Percentiles rank a stretch among this genome's conserved stretches.
Evolutionary conservation across 2,329 filamentous ascomycete species (phyloP).

Genomic region (Ceratocystis variospora): DNA sequence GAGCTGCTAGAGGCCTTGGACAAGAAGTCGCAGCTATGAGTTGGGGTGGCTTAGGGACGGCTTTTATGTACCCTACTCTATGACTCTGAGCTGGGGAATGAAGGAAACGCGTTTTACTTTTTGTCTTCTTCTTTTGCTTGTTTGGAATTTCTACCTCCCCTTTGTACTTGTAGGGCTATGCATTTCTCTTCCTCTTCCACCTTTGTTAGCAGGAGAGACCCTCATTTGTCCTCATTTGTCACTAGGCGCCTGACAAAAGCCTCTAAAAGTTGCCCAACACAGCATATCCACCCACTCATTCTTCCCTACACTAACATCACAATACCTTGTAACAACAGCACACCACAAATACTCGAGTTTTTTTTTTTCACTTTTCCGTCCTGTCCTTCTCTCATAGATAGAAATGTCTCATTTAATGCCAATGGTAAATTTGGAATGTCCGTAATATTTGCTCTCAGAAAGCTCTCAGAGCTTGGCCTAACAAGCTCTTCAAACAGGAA

Average conservation of each 20-base stretch:
- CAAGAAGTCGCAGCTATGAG: slow-evolving; percentile 22
- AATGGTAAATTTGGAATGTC: neutral
- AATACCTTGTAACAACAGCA: slow-evolving; percentile 7
- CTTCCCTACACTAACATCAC: neutral
- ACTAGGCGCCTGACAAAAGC: neutral
- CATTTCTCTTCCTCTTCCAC: neutral
- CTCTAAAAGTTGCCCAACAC: neutral
- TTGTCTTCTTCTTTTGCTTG: neutral
- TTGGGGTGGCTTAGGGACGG: slow-evolving; percentile 15
- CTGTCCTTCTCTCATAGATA: neutral
- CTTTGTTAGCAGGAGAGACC: neutral
- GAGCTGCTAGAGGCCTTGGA: slow-evolving; percentile 31
- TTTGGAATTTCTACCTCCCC: neutral
- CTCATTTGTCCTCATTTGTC: neutral
- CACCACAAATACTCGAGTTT: neutral
- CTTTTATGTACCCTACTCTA: neutral
- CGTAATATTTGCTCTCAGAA: neutral
- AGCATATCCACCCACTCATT: neutral
- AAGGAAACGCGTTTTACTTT: neutral
- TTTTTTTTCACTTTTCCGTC: neutral
- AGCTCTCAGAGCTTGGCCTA: slow-evolving; percentile 6
- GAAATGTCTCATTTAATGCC: neutral
- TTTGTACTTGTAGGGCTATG: neutral
- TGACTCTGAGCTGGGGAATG: neutral
- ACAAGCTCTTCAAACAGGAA: neutral